phyloP scores from a whole-genome alignment of 2,329 filamentous ascomycete genomes.

The Cladosporium sp. region DNA sequence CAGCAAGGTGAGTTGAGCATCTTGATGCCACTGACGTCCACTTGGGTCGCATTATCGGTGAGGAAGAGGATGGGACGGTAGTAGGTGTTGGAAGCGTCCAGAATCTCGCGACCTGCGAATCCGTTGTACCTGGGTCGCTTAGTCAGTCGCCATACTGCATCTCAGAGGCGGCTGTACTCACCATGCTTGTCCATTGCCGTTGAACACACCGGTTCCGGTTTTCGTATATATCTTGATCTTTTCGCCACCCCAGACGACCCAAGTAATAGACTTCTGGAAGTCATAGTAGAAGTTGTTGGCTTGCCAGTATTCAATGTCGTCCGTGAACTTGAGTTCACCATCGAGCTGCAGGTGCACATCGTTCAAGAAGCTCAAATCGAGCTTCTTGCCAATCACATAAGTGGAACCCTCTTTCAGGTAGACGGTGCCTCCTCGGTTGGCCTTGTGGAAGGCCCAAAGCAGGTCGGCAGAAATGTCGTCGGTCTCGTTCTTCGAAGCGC shows the following conservation, averaged over 20 bases:
- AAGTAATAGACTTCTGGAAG: constrained; percentile 59
- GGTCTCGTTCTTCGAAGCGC: constrained; percentile 53
- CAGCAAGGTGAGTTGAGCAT: constrained; percentile 64
- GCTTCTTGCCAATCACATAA: constrained; percentile 59
- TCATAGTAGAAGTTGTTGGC: constrained; percentile 52
- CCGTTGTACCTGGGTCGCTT: constrained; percentile 34
- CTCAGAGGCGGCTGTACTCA: constrained; percentile 38
- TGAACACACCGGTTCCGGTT: constrained; percentile 54
- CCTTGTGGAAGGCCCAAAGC: constrained; percentile 53
- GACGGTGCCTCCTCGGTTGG: constrained; percentile 60
- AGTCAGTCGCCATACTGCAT: not conserved
- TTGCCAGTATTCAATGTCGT: constrained; percentile 57
- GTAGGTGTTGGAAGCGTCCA: constrained; percentile 53
- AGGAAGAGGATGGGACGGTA: constrained; percentile 62
- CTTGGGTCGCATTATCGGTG: constrained; percentile 60
- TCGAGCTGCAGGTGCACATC: constrained; percentile 60
- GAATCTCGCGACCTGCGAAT: constrained; percentile 49
- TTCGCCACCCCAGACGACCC: constrained; percentile 64
- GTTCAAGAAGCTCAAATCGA: constrained; percentile 59
- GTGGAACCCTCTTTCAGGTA: constrained; percentile 55
- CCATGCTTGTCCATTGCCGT: constrained; percentile 57
- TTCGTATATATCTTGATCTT: constrained; percentile 56
- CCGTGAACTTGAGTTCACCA: constrained; percentile 61
- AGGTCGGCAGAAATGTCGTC: constrained; percentile 61
- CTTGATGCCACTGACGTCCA: constrained; percentile 59